A percentile compares a stretch with the other conserved stretches of the same genome.
Evolutionary conservation across 176 grass and related monocot genomes (phyloP).

Genomic region (Juncus effusus): DNA sequence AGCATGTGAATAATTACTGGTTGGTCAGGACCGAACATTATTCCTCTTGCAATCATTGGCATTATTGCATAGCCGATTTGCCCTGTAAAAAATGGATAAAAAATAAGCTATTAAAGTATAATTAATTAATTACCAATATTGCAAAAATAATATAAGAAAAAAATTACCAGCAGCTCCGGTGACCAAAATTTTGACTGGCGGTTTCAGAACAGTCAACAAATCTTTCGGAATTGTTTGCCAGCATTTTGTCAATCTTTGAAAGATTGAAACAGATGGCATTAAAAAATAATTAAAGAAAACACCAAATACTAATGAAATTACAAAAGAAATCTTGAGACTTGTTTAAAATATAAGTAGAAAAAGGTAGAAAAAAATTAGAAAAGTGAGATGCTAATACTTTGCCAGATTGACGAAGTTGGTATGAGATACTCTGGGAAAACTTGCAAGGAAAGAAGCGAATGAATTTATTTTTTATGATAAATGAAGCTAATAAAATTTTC

Average conservation of each 20-base stretch:
- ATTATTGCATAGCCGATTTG: slow-evolving; percentile 72
- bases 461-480: not conserved
- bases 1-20: slow-evolving; percentile 76
- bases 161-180: slow-evolving; percentile 61
- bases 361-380: not conserved
- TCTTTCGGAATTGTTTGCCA: slow-evolving; percentile 27
- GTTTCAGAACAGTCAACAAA: slow-evolving; percentile 26
- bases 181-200: slow-evolving; percentile 53
- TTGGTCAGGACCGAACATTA: slow-evolving; percentile 64
- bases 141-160: not conserved
- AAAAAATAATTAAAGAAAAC: not conserved
- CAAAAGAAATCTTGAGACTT: not conserved
- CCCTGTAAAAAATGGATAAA: slow-evolving; percentile 34
- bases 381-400: slow-evolving; percentile 8
- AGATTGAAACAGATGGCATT: slow-evolving; percentile 29
- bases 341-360: not conserved
- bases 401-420: not conserved
- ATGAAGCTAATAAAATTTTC: not conserved
- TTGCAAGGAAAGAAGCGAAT: slow-evolving; percentile 12
- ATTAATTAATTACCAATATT: not conserved
- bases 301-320: not conserved
- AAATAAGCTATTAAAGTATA: not conserved
- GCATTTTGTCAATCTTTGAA: slow-evolving; percentile 38
- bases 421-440: not conserved
- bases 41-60: slow-evolving; percentile 66